Base-by-base conservation (phyloP, 768 basidiomycete genomes). In the Boletus pseudopeckii region DNA sequence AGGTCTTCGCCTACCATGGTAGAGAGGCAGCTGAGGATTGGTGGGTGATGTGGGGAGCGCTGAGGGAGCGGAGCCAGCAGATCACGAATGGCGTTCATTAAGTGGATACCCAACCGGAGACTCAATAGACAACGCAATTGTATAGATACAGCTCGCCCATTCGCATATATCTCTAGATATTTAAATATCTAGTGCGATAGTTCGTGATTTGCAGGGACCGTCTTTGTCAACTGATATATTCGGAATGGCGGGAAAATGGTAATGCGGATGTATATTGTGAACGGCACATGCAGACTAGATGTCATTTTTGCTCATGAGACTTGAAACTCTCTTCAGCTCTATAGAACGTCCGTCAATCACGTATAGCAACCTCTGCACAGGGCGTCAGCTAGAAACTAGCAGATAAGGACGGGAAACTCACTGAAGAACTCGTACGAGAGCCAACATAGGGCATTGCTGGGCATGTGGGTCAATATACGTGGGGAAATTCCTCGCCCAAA, bases 391-490 rank as follows among this genome's bases (percentile, higher is more conserved):
- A 11, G 39, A 45, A 32, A 33, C 34, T 26, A 24, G n/a, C 28
- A 26, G 43, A 26, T 17, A 50, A 52, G 37, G 20, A 50, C 33
- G 32, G 10, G 45, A 48, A 47, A 85, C 94, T 75, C 69, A 96
- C 94, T 97, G 81, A 97, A 97, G 75, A 96, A 97, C 72, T 98
- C 95, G 66, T 98, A 95, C 49, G 93, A 95, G 69, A 95, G 76
- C 97, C 96, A 99, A 72, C 91, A 96, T 45, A 99, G 77, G 10
- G 97, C 97, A 49, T 96, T 97, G 67, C 91, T 94, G 7, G 97
- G 97, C 85, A 98, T 91, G 64, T 90, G 91, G 24, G 95, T 96
- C 71, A 98, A 74, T 48, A 99, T 85, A 43, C 97, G 82, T 7
- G 97, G 97, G 49, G 92, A 80, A 63, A 98, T 74, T 24, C 97